These are phyloP conservation scores for Paramecium octaurelia DNA, from an alignment of 73 alveolate species.

Conservation along the genomic window DNA sequence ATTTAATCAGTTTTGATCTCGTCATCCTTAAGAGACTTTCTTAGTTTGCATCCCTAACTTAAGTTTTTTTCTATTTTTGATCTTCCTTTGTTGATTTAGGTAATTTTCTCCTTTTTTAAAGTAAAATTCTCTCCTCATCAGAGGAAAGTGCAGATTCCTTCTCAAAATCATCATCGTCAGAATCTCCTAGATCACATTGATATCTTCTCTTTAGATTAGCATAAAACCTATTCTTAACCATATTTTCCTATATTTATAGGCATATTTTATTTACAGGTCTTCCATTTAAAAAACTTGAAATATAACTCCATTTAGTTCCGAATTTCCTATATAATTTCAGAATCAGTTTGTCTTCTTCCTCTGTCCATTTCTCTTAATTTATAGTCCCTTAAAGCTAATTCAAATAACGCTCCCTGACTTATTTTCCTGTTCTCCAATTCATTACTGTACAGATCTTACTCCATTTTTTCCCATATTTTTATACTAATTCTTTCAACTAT, in stretches of 20 bases:
- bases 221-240: conserved; percentile 42
- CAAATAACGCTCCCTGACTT: conserved; percentile 43
- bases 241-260: conserved; percentile 11
- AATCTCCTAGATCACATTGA: conserved; percentile 19
- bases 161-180: conserved; percentile 29
- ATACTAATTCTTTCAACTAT: not conserved
- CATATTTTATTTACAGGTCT: not conserved
- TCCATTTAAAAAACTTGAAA: conserved; percentile 32
- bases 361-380: conserved; percentile 17
- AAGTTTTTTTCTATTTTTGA: not conserved
- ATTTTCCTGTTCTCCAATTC: conserved; percentile 50
- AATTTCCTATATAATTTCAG: not conserved
- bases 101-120: not conserved
- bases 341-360: conserved; percentile 27
- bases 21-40: not conserved
- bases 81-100: not conserved
- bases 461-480: conserved; percentile 32
- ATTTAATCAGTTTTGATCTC: not conserved
- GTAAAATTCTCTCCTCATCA: not conserved
- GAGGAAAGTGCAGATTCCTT: not conserved
- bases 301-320: conserved; percentile 48
- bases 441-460: conserved; percentile 44
- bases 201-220: conserved; percentile 12
- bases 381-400: conserved; percentile 18
- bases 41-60: not conserved